Evolutionary conservation across 805 yeast genomes (phyloP).

Genomic region (Teunomyces pallodes): DNA sequence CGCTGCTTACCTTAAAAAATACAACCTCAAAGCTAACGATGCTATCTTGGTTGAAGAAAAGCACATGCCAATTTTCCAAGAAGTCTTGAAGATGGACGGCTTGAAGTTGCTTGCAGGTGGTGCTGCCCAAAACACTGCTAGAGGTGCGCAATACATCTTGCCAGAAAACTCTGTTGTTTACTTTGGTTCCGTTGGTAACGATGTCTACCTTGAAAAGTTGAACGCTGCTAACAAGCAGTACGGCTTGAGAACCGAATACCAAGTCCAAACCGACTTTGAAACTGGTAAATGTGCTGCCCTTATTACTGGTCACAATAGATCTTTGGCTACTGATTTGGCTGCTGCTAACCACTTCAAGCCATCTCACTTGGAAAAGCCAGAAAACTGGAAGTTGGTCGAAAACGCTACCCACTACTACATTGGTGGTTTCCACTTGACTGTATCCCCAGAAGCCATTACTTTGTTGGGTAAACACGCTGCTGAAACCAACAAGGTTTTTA

Average conservation of each 20-base stretch:
- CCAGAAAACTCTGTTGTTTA: conserved; percentile 82
- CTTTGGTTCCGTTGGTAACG: conserved; percentile 96
- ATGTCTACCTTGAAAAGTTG: conserved; percentile 78
- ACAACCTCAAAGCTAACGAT: conserved; percentile 84
- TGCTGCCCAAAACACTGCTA: conserved; percentile 98
- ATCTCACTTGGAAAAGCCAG: conserved; percentile 80
- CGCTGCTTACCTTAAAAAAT: conserved; percentile 68
- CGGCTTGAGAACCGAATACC: conserved; percentile 85
- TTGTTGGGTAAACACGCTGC: conserved; percentile 92
- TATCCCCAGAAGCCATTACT: conserved; percentile 90
- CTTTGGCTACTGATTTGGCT: conserved; percentile 91
- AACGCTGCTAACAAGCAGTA: conserved; percentile 79
- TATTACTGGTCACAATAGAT: conserved; percentile 83
- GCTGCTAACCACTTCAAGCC: conserved; percentile 98
- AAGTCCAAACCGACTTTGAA: conserved; percentile 69
- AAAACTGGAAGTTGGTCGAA: conserved; percentile 85
- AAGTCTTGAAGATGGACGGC: conserved; percentile 58
- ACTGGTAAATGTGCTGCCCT: conserved; percentile 99
- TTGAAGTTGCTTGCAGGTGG: conserved; percentile 92
- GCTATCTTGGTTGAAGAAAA: conserved; percentile 85
- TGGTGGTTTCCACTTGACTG: conserved; percentile 99
- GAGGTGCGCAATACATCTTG: conserved; percentile 94
- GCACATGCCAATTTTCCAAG: conserved; percentile 84
- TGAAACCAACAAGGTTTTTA: conserved; percentile 69
- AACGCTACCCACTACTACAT: conserved; percentile 81